Evolutionary conservation across 805 yeast genomes (phyloP), one percentile per base, ranked within the genome.

Genomic region (Yamadazyma endophytica): DNA sequence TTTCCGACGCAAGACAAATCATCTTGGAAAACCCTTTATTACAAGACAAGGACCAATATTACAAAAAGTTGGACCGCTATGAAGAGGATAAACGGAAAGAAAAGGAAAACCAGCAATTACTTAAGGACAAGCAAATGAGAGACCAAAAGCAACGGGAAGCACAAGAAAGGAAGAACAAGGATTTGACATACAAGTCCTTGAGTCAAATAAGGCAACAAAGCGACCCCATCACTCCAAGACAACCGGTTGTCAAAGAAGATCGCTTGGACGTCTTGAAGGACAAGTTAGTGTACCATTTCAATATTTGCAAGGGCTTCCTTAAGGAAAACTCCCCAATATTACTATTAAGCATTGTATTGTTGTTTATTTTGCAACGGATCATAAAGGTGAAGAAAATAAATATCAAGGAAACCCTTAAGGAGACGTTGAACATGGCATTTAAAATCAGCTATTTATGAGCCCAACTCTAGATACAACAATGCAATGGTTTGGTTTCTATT

Each of bases 351-450:
- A 13, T 61, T 4, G 34, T 49, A 1, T 21, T 50, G 3, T 17
- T 50, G 7, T 33, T 63, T 5, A 32, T 53, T 5, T 29, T 49
- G 5, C 21, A 50, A n/a, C 36, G 43, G 18, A 35, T 56, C 14
- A 21, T 58, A 13, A 52, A 51, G 17, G 31, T 40, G 18, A 49
- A 43, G 20, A 54, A 46, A 31, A 39, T 58, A 8, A 56, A 57
- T 33, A 23, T 64, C 5, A 47, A 43, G 26, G 57, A 58, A n/a
- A 42, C 49, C 32, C 23, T 64, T 14, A 45, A 41, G 35, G 67
- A 64, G 33, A 63, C 70, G 1, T 38, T 65, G 24, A 43, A 45
- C 36, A 65, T 65, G 71, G 71, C 71, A n/a, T 61, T 65, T 42
- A 60, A 63, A 43, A 54, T 65, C 31, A 59, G 61, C 26, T 65